Evolutionary conservation across 768 basidiomycete genomes (phyloP).

Genomic region (Trametes cubensis): DNA sequence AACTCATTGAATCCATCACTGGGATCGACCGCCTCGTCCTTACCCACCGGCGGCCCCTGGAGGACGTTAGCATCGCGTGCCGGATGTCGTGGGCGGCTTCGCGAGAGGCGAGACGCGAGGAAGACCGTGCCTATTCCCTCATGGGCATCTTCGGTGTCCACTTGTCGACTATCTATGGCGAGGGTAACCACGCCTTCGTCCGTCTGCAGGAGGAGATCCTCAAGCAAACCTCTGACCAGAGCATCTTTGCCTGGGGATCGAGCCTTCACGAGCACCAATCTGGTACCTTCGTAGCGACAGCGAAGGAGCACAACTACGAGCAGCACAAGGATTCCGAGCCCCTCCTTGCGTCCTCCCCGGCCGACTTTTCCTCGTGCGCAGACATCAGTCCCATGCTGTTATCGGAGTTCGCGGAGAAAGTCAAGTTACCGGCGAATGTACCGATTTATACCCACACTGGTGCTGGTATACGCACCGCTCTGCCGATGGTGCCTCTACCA

Average conservation of each 20-base stretch:
- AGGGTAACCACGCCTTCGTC: constrained; percentile 12
- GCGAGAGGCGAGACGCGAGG: constrained; percentile 12
- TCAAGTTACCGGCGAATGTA: background rate
- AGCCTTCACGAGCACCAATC: constrained; percentile 1
- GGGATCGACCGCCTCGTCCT: constrained; percentile 13
- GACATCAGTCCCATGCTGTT: constrained; percentile 7
- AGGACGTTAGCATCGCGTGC: constrained; percentile 14
- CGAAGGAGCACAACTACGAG: constrained; percentile 17
- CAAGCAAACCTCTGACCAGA: constrained; percentile 13
- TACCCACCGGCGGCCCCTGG: constrained; percentile 11
- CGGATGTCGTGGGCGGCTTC: constrained; percentile 22
- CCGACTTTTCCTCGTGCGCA: constrained; percentile 10
- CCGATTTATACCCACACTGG: constrained; percentile 14
- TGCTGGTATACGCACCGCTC: constrained; percentile 8
- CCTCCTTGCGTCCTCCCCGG: constrained; percentile 17
- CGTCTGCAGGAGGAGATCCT: constrained; percentile 19
- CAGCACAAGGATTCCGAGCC: background rate
- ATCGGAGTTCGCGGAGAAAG: background rate
- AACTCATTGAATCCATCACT: constrained; percentile 13
- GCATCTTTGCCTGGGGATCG: constrained; percentile 17
- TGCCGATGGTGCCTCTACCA: constrained; percentile 9
- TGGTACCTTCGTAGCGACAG: constrained; percentile 2
- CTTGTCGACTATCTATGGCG: constrained; percentile 19
- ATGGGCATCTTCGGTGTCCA: constrained; percentile 21
- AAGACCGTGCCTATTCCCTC: constrained; percentile 24